phyloP scores from a whole-genome alignment of 2,329 filamentous ascomycete genomes.

The Moelleriella libera region DNA sequence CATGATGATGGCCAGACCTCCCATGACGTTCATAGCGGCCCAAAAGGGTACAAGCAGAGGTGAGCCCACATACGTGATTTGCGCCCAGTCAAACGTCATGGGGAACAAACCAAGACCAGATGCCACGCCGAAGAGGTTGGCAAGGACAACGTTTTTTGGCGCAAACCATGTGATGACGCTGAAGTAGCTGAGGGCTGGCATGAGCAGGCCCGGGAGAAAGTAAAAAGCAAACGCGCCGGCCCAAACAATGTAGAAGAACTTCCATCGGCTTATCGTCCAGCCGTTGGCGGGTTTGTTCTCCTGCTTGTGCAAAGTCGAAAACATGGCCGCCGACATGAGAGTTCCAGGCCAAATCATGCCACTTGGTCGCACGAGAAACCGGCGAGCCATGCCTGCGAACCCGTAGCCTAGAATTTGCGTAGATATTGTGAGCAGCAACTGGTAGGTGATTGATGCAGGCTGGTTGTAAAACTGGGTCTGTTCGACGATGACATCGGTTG shows the following conservation, averaged over 20 bases:
- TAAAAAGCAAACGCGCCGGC: constrained; percentile 63
- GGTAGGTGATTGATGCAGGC: constrained; percentile 60
- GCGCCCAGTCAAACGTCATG: constrained; percentile 82
- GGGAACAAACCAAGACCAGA: constrained; percentile 76
- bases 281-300: constrained; percentile 71
- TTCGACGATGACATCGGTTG: constrained; percentile 80
- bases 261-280: constrained; percentile 71
- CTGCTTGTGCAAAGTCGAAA: constrained; percentile 71
- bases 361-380: constrained; percentile 70
- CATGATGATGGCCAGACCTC: constrained; percentile 68
- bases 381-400: constrained; percentile 67
- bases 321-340: constrained; percentile 80
- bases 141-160: constrained; percentile 71
- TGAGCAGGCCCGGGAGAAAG: constrained; percentile 68
- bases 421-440: constrained; percentile 69
- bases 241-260: constrained; percentile 70
- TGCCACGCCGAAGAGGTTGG: constrained; percentile 76
- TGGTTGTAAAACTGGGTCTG: constrained; percentile 84
- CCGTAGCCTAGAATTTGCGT: constrained; percentile 80
- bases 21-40: constrained; percentile 74
- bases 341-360: constrained; percentile 90
- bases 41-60: constrained; percentile 74
- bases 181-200: constrained; percentile 79
- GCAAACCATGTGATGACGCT: constrained; percentile 82
- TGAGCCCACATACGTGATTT: constrained; percentile 78